Conservation (phyloP, 2,329 filamentous ascomycete genomes). For the Elsinoe perseae region DNA sequence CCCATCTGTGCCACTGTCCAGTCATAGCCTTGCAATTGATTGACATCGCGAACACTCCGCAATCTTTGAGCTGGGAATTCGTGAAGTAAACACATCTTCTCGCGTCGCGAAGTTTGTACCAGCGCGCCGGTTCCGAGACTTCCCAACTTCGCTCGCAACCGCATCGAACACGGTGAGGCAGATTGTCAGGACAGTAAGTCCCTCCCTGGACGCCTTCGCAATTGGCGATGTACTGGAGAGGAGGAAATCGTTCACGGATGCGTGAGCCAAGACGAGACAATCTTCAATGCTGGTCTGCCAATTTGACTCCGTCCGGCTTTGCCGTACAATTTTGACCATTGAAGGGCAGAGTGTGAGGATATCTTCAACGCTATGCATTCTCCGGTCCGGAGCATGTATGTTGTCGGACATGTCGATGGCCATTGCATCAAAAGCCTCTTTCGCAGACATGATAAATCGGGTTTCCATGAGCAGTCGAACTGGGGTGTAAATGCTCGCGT, state of each 20-base stretch:
- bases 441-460: neutral
- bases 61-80: neutral
- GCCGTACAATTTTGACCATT: neutral
- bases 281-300: neutral
- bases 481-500: neutral
- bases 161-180: neutral
- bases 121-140: too few relatives aligned
- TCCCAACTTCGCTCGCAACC: neutral
- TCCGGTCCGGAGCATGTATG: neutral
- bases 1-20: neutral
- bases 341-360: neutral
- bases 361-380: neutral
- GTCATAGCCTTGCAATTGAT: neutral
- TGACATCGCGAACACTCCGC: neutral
- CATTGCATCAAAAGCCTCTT: neutral
- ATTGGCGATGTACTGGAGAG: neutral
- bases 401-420: neutral
- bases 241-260: neutral
- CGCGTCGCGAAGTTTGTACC: too few relatives aligned
- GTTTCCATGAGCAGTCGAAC: neutral
- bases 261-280: neutral
- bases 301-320: neutral
- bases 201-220: neutral
- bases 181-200: neutral
- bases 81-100: neutral